Percentiles rank a stretch among this genome's conserved stretches.
Evolutionary conservation across 2,329 filamentous ascomycete genomes (phyloP).

Genomic region (Calonectria pseudoturangicola): DNA sequence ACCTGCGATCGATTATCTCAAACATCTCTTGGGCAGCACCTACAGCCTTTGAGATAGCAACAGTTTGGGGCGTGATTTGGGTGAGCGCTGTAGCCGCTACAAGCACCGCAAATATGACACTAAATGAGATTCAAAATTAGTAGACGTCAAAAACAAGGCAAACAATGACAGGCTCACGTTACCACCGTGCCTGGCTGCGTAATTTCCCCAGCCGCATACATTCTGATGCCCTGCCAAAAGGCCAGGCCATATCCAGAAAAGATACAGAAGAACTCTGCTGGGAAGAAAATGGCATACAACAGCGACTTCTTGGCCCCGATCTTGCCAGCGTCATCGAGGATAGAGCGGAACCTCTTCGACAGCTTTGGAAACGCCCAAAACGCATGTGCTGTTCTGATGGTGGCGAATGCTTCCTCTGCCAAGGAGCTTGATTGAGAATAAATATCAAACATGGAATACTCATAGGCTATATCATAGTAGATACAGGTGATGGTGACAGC

Average conservation of each 20-base stretch:
- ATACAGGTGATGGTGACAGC: constrained; percentile 63
- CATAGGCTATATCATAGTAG: constrained; percentile 63
- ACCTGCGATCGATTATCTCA: constrained; percentile 67
- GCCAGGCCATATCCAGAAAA: constrained; percentile 68
- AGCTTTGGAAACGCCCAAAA: constrained; percentile 69
- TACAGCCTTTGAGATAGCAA: constrained; percentile 67
- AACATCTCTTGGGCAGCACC: constrained; percentile 69
- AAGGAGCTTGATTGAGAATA: constrained; percentile 65
- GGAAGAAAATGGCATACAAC: constrained; percentile 65
- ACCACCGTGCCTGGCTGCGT: constrained; percentile 66
- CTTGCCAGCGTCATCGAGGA: constrained; percentile 62
- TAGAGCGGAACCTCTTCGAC: constrained; percentile 62
- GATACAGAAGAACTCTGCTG: constrained; percentile 68
- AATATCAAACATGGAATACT: constrained; percentile 65
- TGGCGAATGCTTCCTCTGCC: constrained; percentile 70
- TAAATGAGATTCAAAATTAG: constrained; percentile 40
- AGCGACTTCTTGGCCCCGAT: constrained; percentile 66
- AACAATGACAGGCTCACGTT: constrained; percentile 59
- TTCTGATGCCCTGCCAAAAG: constrained; percentile 71
- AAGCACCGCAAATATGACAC: constrained; percentile 68
- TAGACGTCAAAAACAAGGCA: neutral
- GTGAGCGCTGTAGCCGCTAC: constrained; percentile 67
- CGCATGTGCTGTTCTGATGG: constrained; percentile 69
- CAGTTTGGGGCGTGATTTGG: constrained; percentile 67
- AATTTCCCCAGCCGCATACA: constrained; percentile 67